phyloP scores from a whole-genome alignment of 202 grass and related monocot species.

The Digitaria exilis region DNA sequence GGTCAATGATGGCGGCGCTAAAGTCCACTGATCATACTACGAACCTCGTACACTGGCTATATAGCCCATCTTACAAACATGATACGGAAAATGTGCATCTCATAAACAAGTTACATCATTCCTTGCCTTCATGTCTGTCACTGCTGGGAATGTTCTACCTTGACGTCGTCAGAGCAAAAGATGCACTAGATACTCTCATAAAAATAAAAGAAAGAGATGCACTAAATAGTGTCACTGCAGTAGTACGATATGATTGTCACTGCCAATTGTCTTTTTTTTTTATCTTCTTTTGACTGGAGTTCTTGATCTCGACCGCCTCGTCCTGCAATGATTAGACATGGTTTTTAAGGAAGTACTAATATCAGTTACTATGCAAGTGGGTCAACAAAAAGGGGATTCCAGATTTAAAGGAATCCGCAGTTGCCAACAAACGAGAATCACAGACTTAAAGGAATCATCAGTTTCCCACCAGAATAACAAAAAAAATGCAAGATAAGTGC shows the following conservation, averaged over 20 bases:
- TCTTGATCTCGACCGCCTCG: constrained; percentile 56
- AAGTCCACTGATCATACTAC: constrained; percentile 17
- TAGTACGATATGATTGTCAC: background rate
- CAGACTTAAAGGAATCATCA: background rate
- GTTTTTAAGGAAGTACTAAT: background rate
- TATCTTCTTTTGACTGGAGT: constrained; percentile 64
- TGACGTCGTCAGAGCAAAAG: background rate
- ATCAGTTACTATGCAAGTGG: background rate
- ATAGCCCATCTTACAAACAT: background rate
- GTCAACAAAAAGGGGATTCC: constrained; percentile 14
- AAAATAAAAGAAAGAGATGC: background rate
- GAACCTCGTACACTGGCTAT: background rate
- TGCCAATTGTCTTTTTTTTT: background rate
- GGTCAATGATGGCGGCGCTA: background rate
- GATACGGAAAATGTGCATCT: background rate
- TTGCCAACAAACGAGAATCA: background rate
- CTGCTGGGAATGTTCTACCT: background rate
- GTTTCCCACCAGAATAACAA: constrained; percentile 7
- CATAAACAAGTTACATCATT: background rate
- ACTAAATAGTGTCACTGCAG: background rate
- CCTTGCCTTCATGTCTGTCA: background rate
- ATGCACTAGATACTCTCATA: background rate
- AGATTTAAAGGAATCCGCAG: background rate
- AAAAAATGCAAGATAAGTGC: background rate
- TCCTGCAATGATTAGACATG: constrained; percentile 44